Evolutionary conservation across 495 filamentous ascomycete species (phyloP).

Genomic region (Margaritispora aquatica): DNA sequence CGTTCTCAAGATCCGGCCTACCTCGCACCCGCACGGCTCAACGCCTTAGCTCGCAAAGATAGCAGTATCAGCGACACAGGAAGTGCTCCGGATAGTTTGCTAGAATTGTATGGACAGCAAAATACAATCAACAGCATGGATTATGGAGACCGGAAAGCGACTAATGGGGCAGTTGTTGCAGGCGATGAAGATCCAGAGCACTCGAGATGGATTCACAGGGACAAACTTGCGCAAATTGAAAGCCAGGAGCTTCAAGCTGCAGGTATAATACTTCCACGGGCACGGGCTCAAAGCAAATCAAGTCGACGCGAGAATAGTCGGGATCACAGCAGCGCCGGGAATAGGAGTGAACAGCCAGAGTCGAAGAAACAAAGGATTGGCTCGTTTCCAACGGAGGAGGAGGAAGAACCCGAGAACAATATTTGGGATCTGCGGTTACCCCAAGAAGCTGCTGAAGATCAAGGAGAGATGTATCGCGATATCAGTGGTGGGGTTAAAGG

Average conservation of each 20-base stretch:
- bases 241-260: conserved; percentile 87
- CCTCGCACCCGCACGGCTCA: conserved; percentile 22
- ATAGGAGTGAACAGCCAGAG: conserved; percentile 28
- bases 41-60: conserved; percentile 31
- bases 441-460: conserved; percentile 72
- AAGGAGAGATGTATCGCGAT: conserved; percentile 36
- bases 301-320: conserved; percentile 47
- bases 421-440: conserved; percentile 69
- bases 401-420: conserved; percentile 29
- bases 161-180: conserved; percentile 12
- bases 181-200: conserved; percentile 40
- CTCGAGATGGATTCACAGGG: conserved; percentile 90
- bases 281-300: conserved; percentile 53
- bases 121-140: conserved; percentile 27
- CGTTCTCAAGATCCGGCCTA: conserved; percentile 10
- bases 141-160: conserved; percentile 23
- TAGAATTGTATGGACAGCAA: conserved; percentile 43
- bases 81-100: conserved; percentile 49
- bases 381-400: conserved; percentile 39
- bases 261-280: conserved; percentile 63
- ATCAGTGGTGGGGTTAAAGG: conserved; percentile 31
- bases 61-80: conserved; percentile 47
- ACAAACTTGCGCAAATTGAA: conserved; percentile 92
- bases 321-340: conserved; percentile 35
- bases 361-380: conserved; percentile 37